These are phyloP conservation scores for Candolleomyces eurysporus DNA, from an alignment of 768 basidiomycete genomes.

Conservation along the genomic window DNA sequence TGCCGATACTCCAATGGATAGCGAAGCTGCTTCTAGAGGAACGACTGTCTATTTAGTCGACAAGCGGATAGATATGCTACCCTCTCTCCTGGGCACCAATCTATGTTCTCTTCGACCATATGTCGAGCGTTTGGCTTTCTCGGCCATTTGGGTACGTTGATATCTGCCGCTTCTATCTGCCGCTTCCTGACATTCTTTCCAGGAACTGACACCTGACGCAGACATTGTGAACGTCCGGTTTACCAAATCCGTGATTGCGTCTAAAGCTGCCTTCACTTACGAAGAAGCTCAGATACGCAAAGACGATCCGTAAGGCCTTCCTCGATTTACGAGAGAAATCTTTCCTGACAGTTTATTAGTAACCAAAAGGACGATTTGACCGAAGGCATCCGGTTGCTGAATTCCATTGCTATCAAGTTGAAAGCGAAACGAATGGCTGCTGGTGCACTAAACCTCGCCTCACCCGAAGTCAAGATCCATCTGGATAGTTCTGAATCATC, in stretches of 20 bases:
- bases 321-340: background rate
- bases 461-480: constrained; percentile 97
- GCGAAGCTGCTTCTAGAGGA: constrained; percentile 90
- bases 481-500: constrained; percentile 90
- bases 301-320: constrained; percentile 71
- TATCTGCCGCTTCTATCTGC: background rate
- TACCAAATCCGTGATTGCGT: constrained; percentile 94
- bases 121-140: constrained; percentile 94
- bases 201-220: constrained; percentile 90
- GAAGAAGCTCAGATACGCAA: constrained; percentile 93
- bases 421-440: constrained; percentile 86
- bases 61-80: constrained; percentile 98
- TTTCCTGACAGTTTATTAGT: constrained; percentile 34
- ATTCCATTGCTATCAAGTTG: constrained; percentile 80
- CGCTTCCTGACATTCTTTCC: constrained; percentile 6
- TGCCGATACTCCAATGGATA: constrained; percentile 93
- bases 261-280: constrained; percentile 95
- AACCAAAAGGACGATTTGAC: constrained; percentile 80
- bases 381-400: constrained; percentile 83
- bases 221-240: constrained; percentile 90
- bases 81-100: constrained; percentile 90
- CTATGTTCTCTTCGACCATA: constrained; percentile 89
- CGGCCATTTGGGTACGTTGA: constrained; percentile 81
- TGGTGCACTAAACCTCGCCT: constrained; percentile 96
- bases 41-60: constrained; percentile 98